These are phyloP conservation scores for Wickerhamomyces pijperi DNA, from an alignment of 805 yeast species.

Conservation along the genomic window DNA sequence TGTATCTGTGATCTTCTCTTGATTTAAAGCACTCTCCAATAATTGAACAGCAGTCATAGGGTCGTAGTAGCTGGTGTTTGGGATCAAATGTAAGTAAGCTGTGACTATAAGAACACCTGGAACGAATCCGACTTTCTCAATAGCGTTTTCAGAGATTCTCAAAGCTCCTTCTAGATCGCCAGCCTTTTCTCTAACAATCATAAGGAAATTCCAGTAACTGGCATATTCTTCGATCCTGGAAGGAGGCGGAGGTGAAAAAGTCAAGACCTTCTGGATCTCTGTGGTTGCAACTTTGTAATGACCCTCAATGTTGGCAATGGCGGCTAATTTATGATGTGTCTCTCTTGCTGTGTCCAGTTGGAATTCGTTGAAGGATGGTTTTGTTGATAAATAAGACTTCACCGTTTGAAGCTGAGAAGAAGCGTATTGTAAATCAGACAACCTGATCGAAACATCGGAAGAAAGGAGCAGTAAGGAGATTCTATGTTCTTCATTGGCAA, in stretches of 20 bases:
- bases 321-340: constrained; percentile 45
- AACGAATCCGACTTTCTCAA: constrained; percentile 30
- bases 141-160: constrained; percentile 37
- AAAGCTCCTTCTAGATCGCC: constrained; percentile 39
- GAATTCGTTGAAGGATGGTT: constrained; percentile 15
- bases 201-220: constrained; percentile 42
- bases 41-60: constrained; percentile 27
- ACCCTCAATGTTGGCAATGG: constrained; percentile 39
- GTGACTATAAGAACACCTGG: constrained; percentile 35
- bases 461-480: constrained; percentile 35
- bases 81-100: constrained; percentile 35
- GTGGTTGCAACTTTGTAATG: constrained; percentile 36
- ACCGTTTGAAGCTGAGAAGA: constrained; percentile 35
- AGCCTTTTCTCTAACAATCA: constrained; percentile 33
- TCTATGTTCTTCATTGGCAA: constrained; percentile 25
- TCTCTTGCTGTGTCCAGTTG: constrained; percentile 39
- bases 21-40: constrained; percentile 21
- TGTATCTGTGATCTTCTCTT: constrained; percentile 8
- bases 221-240: constrained; percentile 34
- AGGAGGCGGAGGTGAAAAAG: constrained; percentile 37
- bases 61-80: constrained; percentile 19
- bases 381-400: constrained; percentile 24
- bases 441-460: constrained; percentile 36
- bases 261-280: constrained; percentile 38
- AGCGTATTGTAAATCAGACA: constrained; percentile 34